Base-by-base conservation (phyloP, 106 monocot genomes). In the Dendrobium catenatum region DNA sequence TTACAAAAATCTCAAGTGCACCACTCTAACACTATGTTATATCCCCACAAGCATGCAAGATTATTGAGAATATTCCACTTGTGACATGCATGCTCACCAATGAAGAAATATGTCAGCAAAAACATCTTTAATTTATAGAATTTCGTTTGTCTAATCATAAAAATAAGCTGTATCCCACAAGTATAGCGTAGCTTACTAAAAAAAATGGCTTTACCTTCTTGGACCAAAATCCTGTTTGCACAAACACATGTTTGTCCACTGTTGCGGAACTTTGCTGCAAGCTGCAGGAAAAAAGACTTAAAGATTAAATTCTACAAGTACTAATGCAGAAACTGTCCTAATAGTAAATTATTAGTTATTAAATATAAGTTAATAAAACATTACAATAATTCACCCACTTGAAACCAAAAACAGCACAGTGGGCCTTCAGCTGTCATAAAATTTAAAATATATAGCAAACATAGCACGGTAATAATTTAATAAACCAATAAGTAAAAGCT, bases 231-330 rank as follows among this genome's bases (percentile, higher is more conserved):
- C 85, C 97, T 88, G 88, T 98, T 98, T 59, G 93, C 97, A 85
- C 92, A 98, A 40, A 98, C 94, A 78, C 97, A 98, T 76, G 97
- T 98, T 85, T 98, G 97, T 55, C 97, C 97, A 68, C 92, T 93
- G 81, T 98, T 98, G 41, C 97, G 89, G 74, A 98, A 98, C 85
- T 98, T 98, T 59, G 93, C 89, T 55, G 91, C 94, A 80, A 98
- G 81, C 97, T 98, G 91, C 67, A 87, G 79, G 75, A 79, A 81
- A 76, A 47, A 9, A 20, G 55, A 22, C 9, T 1, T 37, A 1
- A 1, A 2, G 37, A 37, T 37, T 37, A 37, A 68, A 29, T 33
- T 68, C 26, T 43, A 42, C 68, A 29, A 31, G 24, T 13, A 31
- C 29, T 29, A 9, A 31, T 26, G 73, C 37, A 42, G 42, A 73